phyloP scores from a whole-genome alignment of 2,329 filamentous ascomycete genomes.

The Penicillium freii region DNA sequence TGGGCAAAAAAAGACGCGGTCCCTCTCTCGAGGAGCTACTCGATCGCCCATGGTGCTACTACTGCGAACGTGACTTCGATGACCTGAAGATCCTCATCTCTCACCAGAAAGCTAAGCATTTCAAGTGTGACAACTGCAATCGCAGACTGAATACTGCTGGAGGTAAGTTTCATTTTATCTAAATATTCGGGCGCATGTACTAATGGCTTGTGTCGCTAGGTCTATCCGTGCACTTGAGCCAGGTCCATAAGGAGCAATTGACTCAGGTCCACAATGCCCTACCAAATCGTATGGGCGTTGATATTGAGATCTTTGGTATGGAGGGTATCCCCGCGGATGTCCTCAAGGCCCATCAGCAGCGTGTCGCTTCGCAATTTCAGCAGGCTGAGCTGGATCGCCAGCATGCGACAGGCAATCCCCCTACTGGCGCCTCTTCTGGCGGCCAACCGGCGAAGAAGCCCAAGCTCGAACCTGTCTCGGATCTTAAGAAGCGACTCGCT shows the following conservation, averaged over 20 bases:
- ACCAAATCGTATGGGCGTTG: slow-evolving; percentile 77
- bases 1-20: slow-evolving; percentile 89
- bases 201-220: slow-evolving; percentile 52
- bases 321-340: slow-evolving; percentile 90
- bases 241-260: slow-evolving; percentile 94
- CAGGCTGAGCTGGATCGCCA: slow-evolving; percentile 79
- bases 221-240: slow-evolving; percentile 94
- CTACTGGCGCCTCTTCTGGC: slow-evolving; percentile 57
- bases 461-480: slow-evolving; percentile 70
- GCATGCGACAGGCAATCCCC: slow-evolving; percentile 78
- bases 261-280: slow-evolving; percentile 88
- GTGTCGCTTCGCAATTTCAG: slow-evolving; percentile 82
- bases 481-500: slow-evolving; percentile 76
- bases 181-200: background rate
- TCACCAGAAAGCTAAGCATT: slow-evolving; percentile 99
- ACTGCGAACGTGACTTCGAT: slow-evolving; percentile 98
- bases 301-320: slow-evolving; percentile 98
- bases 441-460: slow-evolving; percentile 58
- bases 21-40: slow-evolving; percentile 87
- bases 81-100: slow-evolving; percentile 94
- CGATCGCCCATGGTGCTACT: slow-evolving; percentile 91
- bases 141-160: slow-evolving; percentile 89
- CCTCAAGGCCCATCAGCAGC: slow-evolving; percentile 76
- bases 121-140: slow-evolving; percentile 91
- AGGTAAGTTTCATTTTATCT: slow-evolving; percentile 61